Evolutionary conservation across 768 basidiomycete genomes (phyloP).

Genomic region (Fomitopsis pulvina): DNA sequence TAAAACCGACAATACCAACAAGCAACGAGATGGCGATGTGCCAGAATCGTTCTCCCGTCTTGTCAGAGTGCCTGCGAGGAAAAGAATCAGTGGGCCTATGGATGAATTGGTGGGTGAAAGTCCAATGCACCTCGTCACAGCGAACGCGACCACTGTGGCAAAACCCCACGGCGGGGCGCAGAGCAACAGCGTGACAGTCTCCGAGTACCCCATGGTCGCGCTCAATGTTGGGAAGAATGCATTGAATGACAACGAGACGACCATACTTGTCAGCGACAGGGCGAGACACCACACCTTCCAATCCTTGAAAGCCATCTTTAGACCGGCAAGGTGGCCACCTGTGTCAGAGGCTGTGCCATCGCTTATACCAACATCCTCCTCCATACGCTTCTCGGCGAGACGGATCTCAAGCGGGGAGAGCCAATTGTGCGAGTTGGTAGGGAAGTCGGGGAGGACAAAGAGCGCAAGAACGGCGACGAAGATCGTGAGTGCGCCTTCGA

Average conservation of each 20-base stretch:
- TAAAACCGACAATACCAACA: constrained; percentile 62
- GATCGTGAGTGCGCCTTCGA: constrained; percentile 58
- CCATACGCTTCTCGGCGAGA: constrained; percentile 54
- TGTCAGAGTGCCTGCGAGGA: constrained; percentile 58
- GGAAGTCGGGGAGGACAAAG: constrained; percentile 72
- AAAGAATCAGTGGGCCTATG: neutral
- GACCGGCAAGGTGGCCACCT: constrained; percentile 34
- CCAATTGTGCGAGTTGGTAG: constrained; percentile 51
- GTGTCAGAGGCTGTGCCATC: constrained; percentile 40
- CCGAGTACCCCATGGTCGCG: constrained; percentile 60
- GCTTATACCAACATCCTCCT: constrained; percentile 53
- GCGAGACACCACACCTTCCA: constrained; percentile 85
- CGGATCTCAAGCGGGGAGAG: constrained; percentile 49
- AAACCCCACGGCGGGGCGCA: constrained; percentile 77
- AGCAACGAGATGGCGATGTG: constrained; percentile 50
- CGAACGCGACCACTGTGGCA: constrained; percentile 50
- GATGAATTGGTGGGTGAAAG: too few relatives aligned
- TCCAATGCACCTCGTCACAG: constrained; percentile 36
- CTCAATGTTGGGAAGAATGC: constrained; percentile 76
- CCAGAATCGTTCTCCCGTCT: constrained; percentile 59
- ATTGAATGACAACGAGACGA: constrained; percentile 66
- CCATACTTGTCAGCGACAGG: constrained; percentile 51
- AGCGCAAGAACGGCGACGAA: constrained; percentile 45
- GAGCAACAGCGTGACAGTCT: constrained; percentile 62
- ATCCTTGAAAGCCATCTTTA: constrained; percentile 58